Conservation (phyloP, 2,329 filamentous ascomycete species). For the Torrubiella hemipterigena region DNA sequence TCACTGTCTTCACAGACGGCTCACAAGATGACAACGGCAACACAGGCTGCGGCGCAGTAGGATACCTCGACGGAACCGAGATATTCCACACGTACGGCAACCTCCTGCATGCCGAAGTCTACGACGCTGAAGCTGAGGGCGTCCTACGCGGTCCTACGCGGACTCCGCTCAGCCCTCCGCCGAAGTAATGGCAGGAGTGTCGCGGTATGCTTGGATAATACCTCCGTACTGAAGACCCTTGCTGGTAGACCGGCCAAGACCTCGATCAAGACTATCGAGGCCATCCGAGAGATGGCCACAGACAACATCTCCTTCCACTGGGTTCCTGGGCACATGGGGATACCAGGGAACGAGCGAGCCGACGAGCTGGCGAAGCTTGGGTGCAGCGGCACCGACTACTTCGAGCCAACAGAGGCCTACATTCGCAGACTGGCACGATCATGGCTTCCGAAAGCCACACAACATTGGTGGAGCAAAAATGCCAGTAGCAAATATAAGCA, state of each 20-base stretch:
- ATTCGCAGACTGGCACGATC: slow-evolving; percentile 1
- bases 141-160: too few species aligned
- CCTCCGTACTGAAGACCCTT: slow-evolving; percentile 3
- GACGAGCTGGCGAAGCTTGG: slow-evolving; percentile 4
- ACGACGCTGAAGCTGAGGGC: slow-evolving; percentile 3
- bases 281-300: slow-evolving; percentile 1
- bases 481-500: slow-evolving; percentile 1
- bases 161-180: not conserved
- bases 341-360: slow-evolving; percentile 4
- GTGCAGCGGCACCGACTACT: slow-evolving; percentile 1
- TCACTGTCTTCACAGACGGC: too few species aligned
- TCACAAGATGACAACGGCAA: too few species aligned
- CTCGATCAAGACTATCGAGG: slow-evolving; percentile 1
- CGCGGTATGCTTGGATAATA: slow-evolving; percentile 4
- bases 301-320: slow-evolving; percentile 1
- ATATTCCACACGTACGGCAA: too few species aligned
- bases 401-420: not conserved
- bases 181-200: slow-evolving; percentile 1
- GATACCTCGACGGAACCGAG: too few species aligned
- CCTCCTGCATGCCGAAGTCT: slow-evolving; percentile 3
- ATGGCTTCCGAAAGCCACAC: not conserved
- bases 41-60: too few species aligned
- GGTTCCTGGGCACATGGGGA: slow-evolving; percentile 2
- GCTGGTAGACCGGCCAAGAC: not conserved
- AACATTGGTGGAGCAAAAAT: slow-evolving; percentile 1